These are phyloP conservation scores for Yamadazyma sp. DNA, from an alignment of 1,139 yeast genomes.

Conservation along the genomic window DNA sequence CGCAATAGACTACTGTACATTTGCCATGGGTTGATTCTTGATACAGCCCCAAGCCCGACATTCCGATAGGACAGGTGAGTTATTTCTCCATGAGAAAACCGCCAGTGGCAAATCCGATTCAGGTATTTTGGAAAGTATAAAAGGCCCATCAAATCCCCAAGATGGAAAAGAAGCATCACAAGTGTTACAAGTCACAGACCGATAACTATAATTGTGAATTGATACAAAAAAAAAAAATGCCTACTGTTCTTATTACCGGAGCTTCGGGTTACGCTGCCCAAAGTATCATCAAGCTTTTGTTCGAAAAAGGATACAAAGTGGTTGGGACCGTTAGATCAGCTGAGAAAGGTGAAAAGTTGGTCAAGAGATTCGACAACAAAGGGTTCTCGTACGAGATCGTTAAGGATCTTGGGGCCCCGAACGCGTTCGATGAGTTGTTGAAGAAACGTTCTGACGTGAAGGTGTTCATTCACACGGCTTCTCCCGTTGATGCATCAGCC, in stretches of 20 bases:
- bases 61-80: no score
- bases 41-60: no score
- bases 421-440: conserved; percentile 57
- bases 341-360: conserved; percentile 47
- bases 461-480: conserved; percentile 52
- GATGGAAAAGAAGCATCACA: no score
- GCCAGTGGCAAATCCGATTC: no score
- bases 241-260: conserved; percentile 33
- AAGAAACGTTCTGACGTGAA: conserved; percentile 49
- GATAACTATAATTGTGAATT: no score
- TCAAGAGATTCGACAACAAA: conserved; percentile 29
- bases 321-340: conserved; percentile 60
- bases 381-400: conserved; percentile 50
- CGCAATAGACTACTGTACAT: no score
- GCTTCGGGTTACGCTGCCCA: conserved; percentile 42
- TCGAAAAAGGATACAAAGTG: conserved; percentile 47
- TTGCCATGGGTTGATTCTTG: no score
- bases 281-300: conserved; percentile 26
- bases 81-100: no score
- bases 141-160: no score
- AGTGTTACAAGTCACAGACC: no score
- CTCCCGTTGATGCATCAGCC: conserved; percentile 23
- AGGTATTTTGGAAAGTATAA: no score
- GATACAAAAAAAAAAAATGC: no score
- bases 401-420: conserved; percentile 42